A percentile compares a stretch with the other conserved stretches of the same genome.
Conservation (phyloP, 129 eudicot genomes). For the Chrysanthemum makinoi region DNA sequence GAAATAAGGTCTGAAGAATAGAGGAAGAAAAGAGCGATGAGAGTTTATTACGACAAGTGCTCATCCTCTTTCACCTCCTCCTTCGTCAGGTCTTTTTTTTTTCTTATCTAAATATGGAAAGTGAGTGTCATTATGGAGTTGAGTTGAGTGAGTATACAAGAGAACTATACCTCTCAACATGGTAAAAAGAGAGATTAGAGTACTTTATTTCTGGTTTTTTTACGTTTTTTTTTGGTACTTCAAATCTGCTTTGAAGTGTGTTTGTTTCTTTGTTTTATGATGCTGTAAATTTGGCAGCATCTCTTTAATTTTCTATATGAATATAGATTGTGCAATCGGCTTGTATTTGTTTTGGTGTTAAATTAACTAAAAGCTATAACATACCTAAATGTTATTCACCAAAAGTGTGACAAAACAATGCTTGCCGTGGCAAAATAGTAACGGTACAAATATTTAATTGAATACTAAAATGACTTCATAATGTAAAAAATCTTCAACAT, state of each 20-base stretch:
- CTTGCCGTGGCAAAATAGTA: too few species aligned
- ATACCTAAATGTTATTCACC: too few species aligned
- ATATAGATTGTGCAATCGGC: constrained; percentile 23
- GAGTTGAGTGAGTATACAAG: constrained; percentile 47
- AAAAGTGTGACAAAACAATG: too few species aligned
- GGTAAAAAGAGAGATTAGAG: constrained; percentile 33
- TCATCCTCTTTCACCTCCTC: constrained; percentile 97
- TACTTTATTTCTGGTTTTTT: constrained; percentile 1
- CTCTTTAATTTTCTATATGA: constrained; percentile 39
- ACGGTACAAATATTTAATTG: too few species aligned
- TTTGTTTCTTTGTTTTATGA: constrained; percentile 24
- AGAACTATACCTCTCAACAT: constrained; percentile 44
- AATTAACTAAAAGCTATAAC: too few species aligned
- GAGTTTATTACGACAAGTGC: constrained; percentile 65
- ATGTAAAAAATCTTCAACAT: too few species aligned
- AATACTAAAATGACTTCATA: too few species aligned
- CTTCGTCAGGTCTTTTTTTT: constrained; percentile 35
- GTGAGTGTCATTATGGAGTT: constrained; percentile 34
- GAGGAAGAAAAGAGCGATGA: constrained; percentile 92
- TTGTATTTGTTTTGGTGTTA: neutral
- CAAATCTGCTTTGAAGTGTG: constrained; percentile 35
- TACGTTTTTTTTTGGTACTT: constrained; percentile 16
- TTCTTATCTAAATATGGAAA: constrained; percentile 26
- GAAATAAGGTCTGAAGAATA: constrained; percentile 40
- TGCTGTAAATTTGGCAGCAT: constrained; percentile 74